Conservation (phyloP, 768 basidiomycete genomes). For the Leccinellum albellum region DNA sequence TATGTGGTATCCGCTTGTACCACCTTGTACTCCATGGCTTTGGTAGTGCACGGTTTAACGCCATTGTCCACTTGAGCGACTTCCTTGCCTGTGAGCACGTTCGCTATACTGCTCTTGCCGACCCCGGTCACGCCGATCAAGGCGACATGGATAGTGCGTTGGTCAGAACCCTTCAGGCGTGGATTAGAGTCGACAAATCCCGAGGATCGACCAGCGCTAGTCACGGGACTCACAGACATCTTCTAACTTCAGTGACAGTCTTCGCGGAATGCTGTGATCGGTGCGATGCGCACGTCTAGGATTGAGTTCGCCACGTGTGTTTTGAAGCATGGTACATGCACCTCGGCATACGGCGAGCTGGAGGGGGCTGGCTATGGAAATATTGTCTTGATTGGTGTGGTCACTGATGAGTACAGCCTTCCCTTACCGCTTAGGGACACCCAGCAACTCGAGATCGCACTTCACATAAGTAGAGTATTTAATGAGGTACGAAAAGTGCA, state of each 20-base stretch:
- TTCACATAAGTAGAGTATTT: neutral
- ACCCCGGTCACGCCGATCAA: slow-evolving; percentile 23
- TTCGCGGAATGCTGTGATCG: neutral
- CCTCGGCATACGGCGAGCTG: neutral
- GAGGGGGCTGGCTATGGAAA: neutral
- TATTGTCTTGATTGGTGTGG: neutral
- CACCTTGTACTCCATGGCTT: slow-evolving; percentile 6
- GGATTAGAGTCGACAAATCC: neutral
- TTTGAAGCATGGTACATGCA: neutral
- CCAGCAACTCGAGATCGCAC: neutral
- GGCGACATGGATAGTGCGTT: slow-evolving; percentile 13
- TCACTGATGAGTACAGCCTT: neutral
- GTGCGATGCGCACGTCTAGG: neutral
- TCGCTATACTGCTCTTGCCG: slow-evolving; percentile 28
- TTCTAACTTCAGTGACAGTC: neutral
- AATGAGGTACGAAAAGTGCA: neutral
- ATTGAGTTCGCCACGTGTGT: neutral
- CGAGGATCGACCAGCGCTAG: neutral
- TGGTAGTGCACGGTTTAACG: slow-evolving; percentile 20
- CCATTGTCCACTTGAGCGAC: slow-evolving; percentile 14
- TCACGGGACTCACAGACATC: slow-evolving; percentile 18
- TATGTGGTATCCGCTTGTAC: slow-evolving; percentile 3
- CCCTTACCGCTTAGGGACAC: neutral
- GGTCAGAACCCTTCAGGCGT: neutral
- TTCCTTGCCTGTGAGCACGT: slow-evolving; percentile 17